Base-by-base conservation (phyloP, 352 stramenopile species). In the Plasmopara muralis region DNA sequence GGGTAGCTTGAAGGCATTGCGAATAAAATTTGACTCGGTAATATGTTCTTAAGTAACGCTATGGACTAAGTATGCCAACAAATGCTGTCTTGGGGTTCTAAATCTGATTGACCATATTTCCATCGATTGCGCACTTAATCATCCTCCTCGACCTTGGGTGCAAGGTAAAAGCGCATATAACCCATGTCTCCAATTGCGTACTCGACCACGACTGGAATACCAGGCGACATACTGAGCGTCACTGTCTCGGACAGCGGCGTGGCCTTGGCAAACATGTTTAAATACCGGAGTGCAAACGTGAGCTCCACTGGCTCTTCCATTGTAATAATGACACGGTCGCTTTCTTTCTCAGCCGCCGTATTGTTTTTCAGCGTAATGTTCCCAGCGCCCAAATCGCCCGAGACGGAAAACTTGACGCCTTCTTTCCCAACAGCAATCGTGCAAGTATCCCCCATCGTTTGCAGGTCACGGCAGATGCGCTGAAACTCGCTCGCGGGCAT, bases 221-320 rank as follows among this genome's bases (percentile, higher is more conserved):
- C 96, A 7, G 95, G 93, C 40, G 87, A 98, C 92, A 99, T 98
- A 58, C 82, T 97, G 41, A 99, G 80, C 67, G 96, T 97, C 46
- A 99, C 97, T 35, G 72, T 95, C 38, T 89, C 71, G 42, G 85
- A 95, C 53, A 99, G 81, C 31, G 85, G 88, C 46, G 96, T 99
- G 33, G 96, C 97, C 84, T 99, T 99, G 48, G 96, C 98, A 68
- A 99, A 99, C 74, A 98, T 97, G 77, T 98, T 98, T 69, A 99
- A 86, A 86, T 99, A 99, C 49, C 96, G 91, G 42, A 99, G 79
- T 40, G 97, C 97, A 72, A 99, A 99, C 55, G 89, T 98, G 44
- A 99, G 85, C 74, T 98, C 95, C 30, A 99, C 96, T 9, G 96
- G 95, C 71, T 99, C 95, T 64, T 99, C 85, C 95, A 99, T 99